Conservation (phyloP, 1,284 basidiomycete species). For the Exobasidium rhododendri region DNA sequence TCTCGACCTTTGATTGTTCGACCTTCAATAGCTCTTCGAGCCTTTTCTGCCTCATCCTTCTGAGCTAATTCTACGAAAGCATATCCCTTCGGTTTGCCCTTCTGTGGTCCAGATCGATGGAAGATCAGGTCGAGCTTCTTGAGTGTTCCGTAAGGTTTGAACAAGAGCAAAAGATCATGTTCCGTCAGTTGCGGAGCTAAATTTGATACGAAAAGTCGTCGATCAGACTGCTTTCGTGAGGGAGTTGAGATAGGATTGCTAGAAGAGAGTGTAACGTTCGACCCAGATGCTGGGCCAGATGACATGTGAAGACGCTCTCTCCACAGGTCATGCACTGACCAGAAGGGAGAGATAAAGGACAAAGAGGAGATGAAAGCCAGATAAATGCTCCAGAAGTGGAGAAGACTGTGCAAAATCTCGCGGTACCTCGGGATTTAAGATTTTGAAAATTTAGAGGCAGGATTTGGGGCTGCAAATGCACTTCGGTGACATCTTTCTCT, state of each 20-base stretch:
- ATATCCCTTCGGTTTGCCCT: constrained; percentile 89
- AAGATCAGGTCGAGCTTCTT: constrained; percentile 90
- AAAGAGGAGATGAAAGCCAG: no score
- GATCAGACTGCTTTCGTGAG: constrained; percentile 9
- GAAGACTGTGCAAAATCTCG: no score
- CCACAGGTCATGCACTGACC: no score
- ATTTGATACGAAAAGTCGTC: constrained; percentile 84
- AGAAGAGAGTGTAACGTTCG: no score
- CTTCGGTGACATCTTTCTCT: no score
- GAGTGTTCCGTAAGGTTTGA: constrained; percentile 85
- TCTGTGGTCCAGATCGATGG: constrained; percentile 82
- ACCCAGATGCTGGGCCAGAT: no score
- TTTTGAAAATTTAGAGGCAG: no score
- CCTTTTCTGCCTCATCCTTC: constrained; percentile 73
- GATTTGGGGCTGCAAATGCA: no score
- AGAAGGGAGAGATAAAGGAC: no score
- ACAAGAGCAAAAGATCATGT: constrained; percentile 76
- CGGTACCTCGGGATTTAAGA: no score
- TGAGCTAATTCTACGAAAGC: constrained; percentile 84
- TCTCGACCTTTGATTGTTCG: constrained; percentile 79
- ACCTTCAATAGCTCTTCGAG: constrained; percentile 71
- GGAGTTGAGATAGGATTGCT: not conserved
- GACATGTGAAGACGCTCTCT: no score
- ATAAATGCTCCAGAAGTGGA: no score
- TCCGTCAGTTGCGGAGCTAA: constrained; percentile 83